phyloP scores from a whole-genome alignment of 192 early-diverging fungal genomes.

The Chytriomyces sp. region DNA sequence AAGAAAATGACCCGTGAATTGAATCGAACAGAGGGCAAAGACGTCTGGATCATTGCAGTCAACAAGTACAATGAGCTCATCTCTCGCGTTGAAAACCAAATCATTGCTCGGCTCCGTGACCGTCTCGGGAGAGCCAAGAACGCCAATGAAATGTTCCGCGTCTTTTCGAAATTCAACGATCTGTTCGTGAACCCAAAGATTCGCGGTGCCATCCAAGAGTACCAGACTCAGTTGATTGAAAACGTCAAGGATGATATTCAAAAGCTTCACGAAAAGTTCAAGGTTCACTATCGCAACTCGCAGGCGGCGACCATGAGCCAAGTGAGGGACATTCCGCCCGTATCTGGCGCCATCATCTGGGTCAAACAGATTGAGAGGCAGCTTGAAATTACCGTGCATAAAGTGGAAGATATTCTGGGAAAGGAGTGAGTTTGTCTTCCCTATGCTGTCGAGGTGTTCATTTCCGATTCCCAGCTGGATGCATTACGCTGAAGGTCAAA shows the following conservation, averaged over 20 bases:
- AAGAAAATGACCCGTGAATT: background rate
- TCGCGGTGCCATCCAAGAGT: slow-evolving; percentile 98
- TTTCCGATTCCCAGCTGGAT: slow-evolving; percentile 70
- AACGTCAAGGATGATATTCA: slow-evolving; percentile 98
- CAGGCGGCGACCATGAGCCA: slow-evolving; percentile 88
- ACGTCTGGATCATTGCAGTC: slow-evolving; percentile 90
- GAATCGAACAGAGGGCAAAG: slow-evolving; percentile 78
- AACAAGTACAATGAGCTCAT: slow-evolving; percentile 93
- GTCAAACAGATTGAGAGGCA: slow-evolving; percentile 97
- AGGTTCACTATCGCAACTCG: slow-evolving; percentile 84
- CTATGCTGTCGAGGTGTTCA: slow-evolving; percentile 11
- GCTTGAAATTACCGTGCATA: slow-evolving; percentile 91
- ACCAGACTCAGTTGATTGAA: slow-evolving; percentile 97
- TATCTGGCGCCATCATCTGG: slow-evolving; percentile 96
- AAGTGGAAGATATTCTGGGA: slow-evolving; percentile 97
- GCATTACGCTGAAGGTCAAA: slow-evolving; percentile 94
- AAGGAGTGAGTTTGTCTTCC: slow-evolving; percentile 45
- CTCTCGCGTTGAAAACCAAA: slow-evolving; percentile 94
- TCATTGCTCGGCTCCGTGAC: slow-evolving; percentile 91
- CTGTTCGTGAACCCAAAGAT: slow-evolving; percentile 99
- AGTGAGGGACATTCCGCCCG: slow-evolving; percentile 89
- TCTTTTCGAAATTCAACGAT: slow-evolving; percentile 99
- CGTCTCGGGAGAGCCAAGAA: slow-evolving; percentile 92
- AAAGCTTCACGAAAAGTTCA: slow-evolving; percentile 95
- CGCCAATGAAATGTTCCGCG: slow-evolving; percentile 99